Percentiles rank a stretch among this genome's conserved stretches.
Evolutionary conservation across 73 alveolate genomes (phyloP).

Genomic region (Tetrahymena borealis): DNA sequence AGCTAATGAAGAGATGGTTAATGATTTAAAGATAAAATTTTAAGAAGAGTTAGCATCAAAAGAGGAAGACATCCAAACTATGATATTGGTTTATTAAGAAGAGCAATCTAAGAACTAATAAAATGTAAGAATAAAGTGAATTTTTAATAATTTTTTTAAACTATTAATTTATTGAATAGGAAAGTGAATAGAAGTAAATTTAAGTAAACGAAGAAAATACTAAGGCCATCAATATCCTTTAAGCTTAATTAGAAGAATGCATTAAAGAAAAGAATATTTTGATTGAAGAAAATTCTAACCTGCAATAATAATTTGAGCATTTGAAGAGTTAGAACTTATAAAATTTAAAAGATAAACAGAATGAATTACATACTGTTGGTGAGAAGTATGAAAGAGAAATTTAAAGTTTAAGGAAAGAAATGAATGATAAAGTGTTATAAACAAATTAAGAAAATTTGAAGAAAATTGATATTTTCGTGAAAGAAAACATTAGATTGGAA

Average conservation of each 20-base stretch:
- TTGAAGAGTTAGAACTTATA: neutral
- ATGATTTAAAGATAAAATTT: neutral
- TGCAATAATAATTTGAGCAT: neutral
- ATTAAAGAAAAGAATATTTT: neutral
- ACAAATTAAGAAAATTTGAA: neutral
- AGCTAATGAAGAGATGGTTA: neutral
- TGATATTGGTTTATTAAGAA: neutral
- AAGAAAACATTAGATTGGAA: neutral
- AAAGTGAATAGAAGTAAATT: too few species aligned
- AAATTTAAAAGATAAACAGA: neutral
- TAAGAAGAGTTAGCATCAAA: neutral
- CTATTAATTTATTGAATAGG: too few species aligned
- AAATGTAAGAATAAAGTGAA: neutral
- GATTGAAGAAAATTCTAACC: neutral
- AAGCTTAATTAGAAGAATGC: neutral
- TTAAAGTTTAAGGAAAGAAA: neutral
- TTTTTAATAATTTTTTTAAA: too few species aligned
- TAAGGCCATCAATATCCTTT: neutral
- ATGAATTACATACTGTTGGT: neutral
- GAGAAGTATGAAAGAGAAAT: neutral
- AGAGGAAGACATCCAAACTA: neutral
- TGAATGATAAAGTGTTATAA: neutral
- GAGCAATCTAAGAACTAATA: neutral
- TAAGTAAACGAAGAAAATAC: neutral
- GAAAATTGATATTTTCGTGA: neutral